A percentile compares a stretch with the other conserved stretches of the same genome.
These are phyloP conservation scores for Excoecaria cochinchinensis DNA, from an alignment of 345 rosid genomes.

Conservation along the genomic window DNA sequence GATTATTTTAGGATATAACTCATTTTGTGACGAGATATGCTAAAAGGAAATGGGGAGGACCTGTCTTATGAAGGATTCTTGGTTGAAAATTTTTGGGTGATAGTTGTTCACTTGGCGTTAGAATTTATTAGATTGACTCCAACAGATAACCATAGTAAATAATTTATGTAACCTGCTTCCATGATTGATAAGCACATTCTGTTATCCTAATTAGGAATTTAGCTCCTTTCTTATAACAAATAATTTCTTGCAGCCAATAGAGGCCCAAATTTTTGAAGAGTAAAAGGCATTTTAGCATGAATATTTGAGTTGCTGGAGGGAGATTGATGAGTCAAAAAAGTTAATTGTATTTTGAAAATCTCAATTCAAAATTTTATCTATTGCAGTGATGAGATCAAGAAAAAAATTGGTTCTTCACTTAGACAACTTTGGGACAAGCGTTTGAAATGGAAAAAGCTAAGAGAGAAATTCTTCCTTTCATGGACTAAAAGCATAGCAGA, in stretches of 20 bases:
- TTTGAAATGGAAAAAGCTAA: slow-evolving; percentile 41
- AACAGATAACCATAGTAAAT: background rate
- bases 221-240: no score
- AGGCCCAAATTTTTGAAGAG: background rate
- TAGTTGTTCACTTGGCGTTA: background rate
- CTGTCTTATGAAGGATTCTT: background rate
- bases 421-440: slow-evolving; percentile 58
- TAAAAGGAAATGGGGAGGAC: background rate
- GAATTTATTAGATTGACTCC: background rate
- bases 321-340: slow-evolving; percentile 2
- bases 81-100: background rate
- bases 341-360: slow-evolving; percentile 13
- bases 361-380: slow-evolving; percentile 15
- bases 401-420: slow-evolving; percentile 60
- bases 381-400: slow-evolving; percentile 68
- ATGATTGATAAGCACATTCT: background rate
- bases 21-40: background rate
- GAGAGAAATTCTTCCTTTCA: slow-evolving; percentile 44
- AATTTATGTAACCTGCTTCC: background rate
- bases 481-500: slow-evolving; percentile 61
- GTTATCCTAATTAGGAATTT: background rate
- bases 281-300: background rate
- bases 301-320: background rate
- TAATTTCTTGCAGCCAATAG: background rate
- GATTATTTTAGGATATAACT: background rate